Evolutionary conservation across 768 basidiomycete species (phyloP), one percentile per base, ranked within the genome.

Genomic region (Candolleomyces efflorescens): DNA sequence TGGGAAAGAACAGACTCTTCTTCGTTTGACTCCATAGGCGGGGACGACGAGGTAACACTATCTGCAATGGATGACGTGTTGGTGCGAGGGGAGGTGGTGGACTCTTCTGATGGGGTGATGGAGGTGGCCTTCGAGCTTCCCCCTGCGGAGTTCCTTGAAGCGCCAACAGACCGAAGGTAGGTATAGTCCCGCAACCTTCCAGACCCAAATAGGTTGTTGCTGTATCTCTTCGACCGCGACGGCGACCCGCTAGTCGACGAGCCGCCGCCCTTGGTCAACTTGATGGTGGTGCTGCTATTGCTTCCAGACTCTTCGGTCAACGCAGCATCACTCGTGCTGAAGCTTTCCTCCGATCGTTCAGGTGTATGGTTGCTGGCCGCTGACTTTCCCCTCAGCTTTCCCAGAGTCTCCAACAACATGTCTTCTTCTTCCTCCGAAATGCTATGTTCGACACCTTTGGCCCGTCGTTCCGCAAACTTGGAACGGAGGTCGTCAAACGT

Each of bases 171-270:
- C 59, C 85, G 83, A 64, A 89, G 68, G 69, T 92, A 89, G 10
- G 77, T 75, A 66, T 90, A 84, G 69, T 93, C 91, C 56, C 86
- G 79, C 64, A 91, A 78, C 55, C 85, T 81, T n/a, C 86, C 85
- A 17, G 91, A 92, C 48, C 89, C 86, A 61, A 92, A 93, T 51
- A 94, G 75, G 65, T 92, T 92, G 69, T 92, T 92, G 75, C 90
- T 92, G 69, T 89, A 89, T 47, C 91, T 82, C 71, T 89, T 87
- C 81, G 77, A 49, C 74, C 69, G 43, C 52, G 86, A 79, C 22
- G 83, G 81, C 18, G 63, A 74, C 65, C 72, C 64, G 66, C 68
- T 76, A 60, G 71, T 81, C 59, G 55, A 22, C 36, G 36, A n/a
- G 5, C 32, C 32, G 32, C 51, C 32, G 18, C 32, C 60, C 54